A percentile compares a stretch with the other conserved stretches of the same genome.
phyloP scores from a whole-genome alignment of 805 yeast genomes.

The Tetrapisispora iriomotensis region DNA sequence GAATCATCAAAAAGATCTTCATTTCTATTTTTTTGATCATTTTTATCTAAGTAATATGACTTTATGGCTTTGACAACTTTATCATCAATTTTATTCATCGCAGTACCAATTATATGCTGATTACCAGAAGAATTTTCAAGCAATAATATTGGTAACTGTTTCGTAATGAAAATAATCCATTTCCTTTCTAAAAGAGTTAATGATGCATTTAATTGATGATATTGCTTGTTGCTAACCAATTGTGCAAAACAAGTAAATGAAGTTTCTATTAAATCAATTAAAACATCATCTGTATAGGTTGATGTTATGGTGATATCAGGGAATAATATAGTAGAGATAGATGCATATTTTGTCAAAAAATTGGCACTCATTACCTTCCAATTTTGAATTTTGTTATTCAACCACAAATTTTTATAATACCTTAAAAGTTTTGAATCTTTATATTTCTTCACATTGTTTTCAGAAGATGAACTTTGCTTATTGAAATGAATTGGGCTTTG shows the following conservation, averaged over 20 bases:
- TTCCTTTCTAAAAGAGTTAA: constrained; percentile 29
- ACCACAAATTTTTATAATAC: constrained; percentile 32
- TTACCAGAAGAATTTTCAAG: constrained; percentile 17
- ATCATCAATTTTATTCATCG: constrained; percentile 23
- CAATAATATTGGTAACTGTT: constrained; percentile 39
- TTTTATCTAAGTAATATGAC: constrained; percentile 29
- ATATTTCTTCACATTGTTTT: constrained; percentile 9
- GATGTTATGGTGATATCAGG: constrained; percentile 20
- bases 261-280: constrained; percentile 27
- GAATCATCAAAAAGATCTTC: constrained; percentile 46
- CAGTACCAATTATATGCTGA: constrained; percentile 9
- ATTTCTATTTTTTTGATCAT: constrained; percentile 27
- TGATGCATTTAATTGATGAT: constrained; percentile 29
- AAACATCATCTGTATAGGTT: constrained; percentile 12
- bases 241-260: constrained; percentile 35
- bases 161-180: constrained; percentile 39
- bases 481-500: constrained; percentile 20
- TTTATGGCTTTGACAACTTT: constrained; percentile 26
- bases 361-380: constrained; percentile 28
- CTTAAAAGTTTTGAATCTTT: constrained; percentile 25
- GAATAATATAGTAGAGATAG: constrained; percentile 29
- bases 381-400: constrained; percentile 29
- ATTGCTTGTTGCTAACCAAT: constrained; percentile 37
- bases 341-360: constrained; percentile 24
- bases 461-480: constrained; percentile 9